Base-by-base conservation (phyloP, 208 protist species). In the Crithidia acanthocephali region DNA sequence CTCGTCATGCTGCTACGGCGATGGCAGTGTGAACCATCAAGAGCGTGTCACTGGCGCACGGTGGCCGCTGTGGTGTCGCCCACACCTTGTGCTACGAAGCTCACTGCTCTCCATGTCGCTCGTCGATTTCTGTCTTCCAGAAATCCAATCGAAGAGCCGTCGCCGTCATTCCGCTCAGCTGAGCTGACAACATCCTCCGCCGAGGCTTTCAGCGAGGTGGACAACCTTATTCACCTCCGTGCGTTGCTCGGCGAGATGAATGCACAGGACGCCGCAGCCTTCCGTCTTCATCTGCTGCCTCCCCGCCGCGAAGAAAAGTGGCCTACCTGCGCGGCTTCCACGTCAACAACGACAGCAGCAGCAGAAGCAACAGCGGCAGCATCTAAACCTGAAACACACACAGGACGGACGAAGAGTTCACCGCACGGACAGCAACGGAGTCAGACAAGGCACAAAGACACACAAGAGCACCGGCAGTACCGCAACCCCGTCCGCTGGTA, bases 401-500 rank as follows among this genome's bases (percentile, higher is more conserved):
- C 35, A 40, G 16, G 9, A 48, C 44, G 44, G 44, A 48, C 9
- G 9, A n/a, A 48, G 13, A n/a, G 1, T 37, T 25, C 47, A 65
- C 40, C 37, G 5, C 3, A 53, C 16, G 11, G 44, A 15, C 10
- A 65, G 16, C 5, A 67, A n/a, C 35, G 22, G 22, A 40, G 37
- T 1, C 57, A 50, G 23, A 27, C 47, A 7, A 22, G 45, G n/a
- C 16, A 47, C n/a, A 1, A 2, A 33, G 25, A 22, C 22, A 22
- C 2, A 5, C 20, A 58, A 10, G 33, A 28, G 33, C 22, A 16
- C 27, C 1, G 16, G 50, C 23, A 33, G 8, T 3, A 5, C 27
- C 33, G 15, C 30, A 9, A 51, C 10, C 51, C 42, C 0, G 30
- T 48, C 0, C 23, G 48, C 58, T 77, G 72, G 72, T 77, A 72